Base-by-base conservation (phyloP, 2,329 filamentous ascomycete species). In the Fusarium anguioides region DNA sequence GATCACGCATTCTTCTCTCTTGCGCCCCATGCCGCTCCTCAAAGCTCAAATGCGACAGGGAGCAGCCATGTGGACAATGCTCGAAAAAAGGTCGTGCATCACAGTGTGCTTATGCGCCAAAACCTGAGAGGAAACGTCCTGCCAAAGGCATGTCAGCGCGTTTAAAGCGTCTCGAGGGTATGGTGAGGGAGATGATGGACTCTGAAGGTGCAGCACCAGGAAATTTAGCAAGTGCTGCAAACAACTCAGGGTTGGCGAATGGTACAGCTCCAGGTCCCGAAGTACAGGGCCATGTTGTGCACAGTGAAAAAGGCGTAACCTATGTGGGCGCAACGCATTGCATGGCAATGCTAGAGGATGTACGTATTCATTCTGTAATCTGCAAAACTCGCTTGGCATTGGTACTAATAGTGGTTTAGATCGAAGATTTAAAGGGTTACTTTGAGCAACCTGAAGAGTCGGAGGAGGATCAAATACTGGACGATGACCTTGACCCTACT, bases 251-350 rank as follows among this genome's bases (percentile, higher is more conserved):
- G 18, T 26, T 40, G 27, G 47, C 40, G n/a, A 66, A 62, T 12
- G 67, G 57, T n/a, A 58, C 33, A 15, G 41, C 44, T 10, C 47
- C 50, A 18, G 67, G 71, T 12, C 75, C 74, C 29, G 68, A 69
- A 35, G 62, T 73, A 12, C 73, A 59, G 37, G 83, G 80, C 0
- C 79, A 83, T 51, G 78, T 87, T 8, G 77, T 86, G 20, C 75
- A 78, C 21, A 78, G 81, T 4, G 72, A 79, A 33, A 75, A 76
- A 48, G 79, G 78, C 11, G 81, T 80, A 39, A 85, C 81, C 6
- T 88, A 87, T 65, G 81, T 88, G 6, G 86, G 86, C 2, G 85
- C 85, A 6, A 88, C 86, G 41, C 86, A 88, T 60, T 87, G 85
- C 66, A 83, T 87, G 78, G 86, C 86, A 4, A 87, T 88, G 74